Percentiles rank a stretch among this genome's conserved stretches.
phyloP scores from a whole-genome alignment of 495 filamentous ascomycete species.

The Trichoderma asperelloides region DNA sequence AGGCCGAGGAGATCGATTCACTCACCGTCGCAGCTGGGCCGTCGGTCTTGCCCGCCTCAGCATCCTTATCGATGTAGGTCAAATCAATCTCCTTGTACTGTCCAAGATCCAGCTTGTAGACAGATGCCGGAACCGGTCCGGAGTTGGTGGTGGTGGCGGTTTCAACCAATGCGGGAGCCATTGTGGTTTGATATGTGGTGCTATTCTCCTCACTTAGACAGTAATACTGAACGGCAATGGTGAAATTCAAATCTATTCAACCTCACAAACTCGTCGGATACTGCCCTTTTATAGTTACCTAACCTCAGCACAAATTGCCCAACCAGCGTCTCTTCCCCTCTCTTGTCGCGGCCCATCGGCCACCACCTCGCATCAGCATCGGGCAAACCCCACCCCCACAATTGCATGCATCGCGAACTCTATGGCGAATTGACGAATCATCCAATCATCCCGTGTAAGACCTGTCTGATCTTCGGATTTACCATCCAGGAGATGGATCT shows the following conservation, averaged over 20 bases:
- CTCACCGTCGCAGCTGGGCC: conserved; percentile 35
- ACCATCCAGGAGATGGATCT: not conserved
- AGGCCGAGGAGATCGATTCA: not conserved
- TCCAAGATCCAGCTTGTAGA: conserved; percentile 31
- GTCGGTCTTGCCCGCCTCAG: conserved; percentile 37
- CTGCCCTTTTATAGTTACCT: not conserved
- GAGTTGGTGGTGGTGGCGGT: conserved; percentile 24
- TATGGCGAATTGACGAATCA: conserved; percentile 5
- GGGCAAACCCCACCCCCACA: conserved; percentile 6
- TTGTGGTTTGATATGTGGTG: conserved; percentile 14
- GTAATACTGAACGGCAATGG: not conserved
- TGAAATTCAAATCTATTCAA: not conserved
- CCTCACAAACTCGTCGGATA: not conserved
- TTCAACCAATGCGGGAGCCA: conserved; percentile 49
- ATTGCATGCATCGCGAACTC: conserved; percentile 2
- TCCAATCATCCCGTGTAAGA: not conserved
- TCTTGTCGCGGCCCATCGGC: conserved; percentile 25
- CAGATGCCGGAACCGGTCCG: conserved; percentile 16
- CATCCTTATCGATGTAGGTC: conserved; percentile 41
- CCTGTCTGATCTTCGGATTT: not conserved
- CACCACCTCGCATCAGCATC: conserved; percentile 29
- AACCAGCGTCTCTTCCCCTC: not conserved
- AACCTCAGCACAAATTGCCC: not conserved
- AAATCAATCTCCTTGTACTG: conserved; percentile 54
- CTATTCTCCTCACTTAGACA: not conserved